Evolutionary conservation across 257 asterid genomes (phyloP), one percentile per base, ranked within the genome.

Genomic region (Solanum chmielewskii): DNA sequence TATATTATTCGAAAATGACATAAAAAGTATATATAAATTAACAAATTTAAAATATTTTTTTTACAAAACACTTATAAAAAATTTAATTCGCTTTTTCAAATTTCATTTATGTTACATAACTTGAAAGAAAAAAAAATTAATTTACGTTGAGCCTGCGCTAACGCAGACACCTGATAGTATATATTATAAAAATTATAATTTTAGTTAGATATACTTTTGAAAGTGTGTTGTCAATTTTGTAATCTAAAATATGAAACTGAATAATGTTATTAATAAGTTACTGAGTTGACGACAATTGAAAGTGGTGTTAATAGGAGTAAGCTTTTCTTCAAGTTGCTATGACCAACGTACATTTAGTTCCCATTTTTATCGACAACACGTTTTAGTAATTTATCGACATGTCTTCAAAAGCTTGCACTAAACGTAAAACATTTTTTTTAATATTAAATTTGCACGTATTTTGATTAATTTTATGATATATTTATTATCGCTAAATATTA

Each of bases 61-160:
- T 31, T 31, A 31, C 33, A 31, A 31, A 31, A 31, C 33, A 31
- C 4, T 31, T 31, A 31, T 3, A 3, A 31, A 31, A 31, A 31
- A 31, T 31, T 31, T 31, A 31, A 4, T 31, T 31, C 33, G 0
- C 4, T 3, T 31, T 31, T 31, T 31, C 33, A 31, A 31, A 31
- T 31, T 31, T 31, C 33, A 31, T 31, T 31, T 31, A 31, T 31
- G 33, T 31, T 0, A 31, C 33, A 31, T 31, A 29, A 31, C 33
- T 31, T 31, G 33, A 31, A 31, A 31, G 4, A 31, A 31, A 31
- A 31, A 31, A 31, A 31, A 31, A 31, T 31, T 31, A 31, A 31
- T 31, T 0, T 31, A 31, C 33, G 33, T 31, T 31, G 0, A 0
- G 5, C 1, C 35, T 33, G 35, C 35, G 1, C 35, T 3, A 0